Percentiles rank a stretch among this genome's conserved stretches.
Conservation (phyloP, 805 yeast species). For the Schizosaccharomyces octosporus region DNA sequence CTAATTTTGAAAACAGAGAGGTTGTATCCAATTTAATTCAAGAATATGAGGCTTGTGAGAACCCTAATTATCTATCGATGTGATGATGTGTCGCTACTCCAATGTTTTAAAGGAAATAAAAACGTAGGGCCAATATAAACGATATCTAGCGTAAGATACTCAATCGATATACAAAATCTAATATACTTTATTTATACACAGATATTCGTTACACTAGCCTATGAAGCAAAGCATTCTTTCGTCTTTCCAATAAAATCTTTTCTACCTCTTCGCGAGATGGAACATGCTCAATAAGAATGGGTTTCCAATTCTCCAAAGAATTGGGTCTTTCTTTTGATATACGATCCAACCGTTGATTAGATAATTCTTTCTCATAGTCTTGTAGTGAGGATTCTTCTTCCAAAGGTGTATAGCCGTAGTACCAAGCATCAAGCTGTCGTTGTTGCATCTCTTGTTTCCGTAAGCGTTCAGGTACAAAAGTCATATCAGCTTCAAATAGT, state of each 20-base stretch:
- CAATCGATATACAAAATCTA: neutral
- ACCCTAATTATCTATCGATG: constrained; percentile 14
- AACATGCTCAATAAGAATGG: constrained; percentile 1
- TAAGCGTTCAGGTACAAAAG: neutral
- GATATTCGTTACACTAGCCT: neutral
- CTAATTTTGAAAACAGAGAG: neutral
- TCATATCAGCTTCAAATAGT: constrained; percentile 14
- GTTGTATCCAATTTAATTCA: constrained; percentile 55
- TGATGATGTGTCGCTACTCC: neutral
- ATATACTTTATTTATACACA: neutral
- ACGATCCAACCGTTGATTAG: neutral
- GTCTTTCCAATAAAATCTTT: constrained; percentile 9
- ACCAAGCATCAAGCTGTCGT: constrained; percentile 9
- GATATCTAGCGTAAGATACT: too few species aligned
- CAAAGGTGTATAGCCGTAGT: constrained; percentile 11
- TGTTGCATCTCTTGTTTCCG: constrained; percentile 3
- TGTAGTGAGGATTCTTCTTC: neutral
- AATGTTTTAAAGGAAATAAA: neutral
- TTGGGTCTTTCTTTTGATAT: neutral
- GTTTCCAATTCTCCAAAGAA: neutral
- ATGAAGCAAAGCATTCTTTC: constrained; percentile 4
- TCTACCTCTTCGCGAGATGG: constrained; percentile 11
- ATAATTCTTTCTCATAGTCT: neutral
- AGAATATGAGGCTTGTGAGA: constrained; percentile 56
- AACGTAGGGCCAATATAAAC: too few species aligned